These are phyloP conservation scores for Cardiospermum halicacabum DNA, from an alignment of 345 rosid genomes.

Conservation along the genomic window DNA sequence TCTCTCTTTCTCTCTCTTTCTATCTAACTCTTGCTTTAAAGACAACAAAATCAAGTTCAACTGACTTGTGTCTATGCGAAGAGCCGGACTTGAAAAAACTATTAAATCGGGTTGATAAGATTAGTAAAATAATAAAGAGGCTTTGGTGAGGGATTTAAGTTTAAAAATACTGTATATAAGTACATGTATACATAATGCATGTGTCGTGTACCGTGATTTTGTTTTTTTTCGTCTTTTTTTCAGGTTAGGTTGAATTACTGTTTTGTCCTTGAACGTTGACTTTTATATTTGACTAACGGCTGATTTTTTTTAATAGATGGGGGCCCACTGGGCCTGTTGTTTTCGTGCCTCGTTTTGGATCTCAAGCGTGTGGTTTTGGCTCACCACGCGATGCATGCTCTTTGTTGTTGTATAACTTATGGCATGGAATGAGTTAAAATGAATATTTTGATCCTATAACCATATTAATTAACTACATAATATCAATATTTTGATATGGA, in stretches of 20 bases:
- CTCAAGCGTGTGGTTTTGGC: neutral
- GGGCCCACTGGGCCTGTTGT: neutral
- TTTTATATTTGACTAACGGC: slow-evolving; percentile 2
- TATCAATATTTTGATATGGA: too few species aligned
- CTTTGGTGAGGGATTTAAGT: too few species aligned
- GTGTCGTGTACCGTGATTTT: neutral
- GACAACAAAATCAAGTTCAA: slow-evolving; percentile 19
- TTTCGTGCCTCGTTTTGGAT: neutral
- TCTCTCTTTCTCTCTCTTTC: slow-evolving; percentile 13
- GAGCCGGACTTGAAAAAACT: slow-evolving; percentile 23
- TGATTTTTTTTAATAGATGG: neutral
- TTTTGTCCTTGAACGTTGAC: slow-evolving; percentile 15
- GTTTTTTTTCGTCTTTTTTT: neutral
- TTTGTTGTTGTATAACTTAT: neutral
- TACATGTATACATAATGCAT: neutral
- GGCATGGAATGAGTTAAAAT: too few species aligned
- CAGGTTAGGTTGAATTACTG: neutral
- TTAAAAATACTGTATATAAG: neutral
- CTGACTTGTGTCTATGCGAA: slow-evolving; percentile 1
- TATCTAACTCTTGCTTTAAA: slow-evolving; percentile 6
- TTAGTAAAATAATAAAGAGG: too few species aligned
- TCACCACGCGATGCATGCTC: neutral
- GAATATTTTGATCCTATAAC: too few species aligned
- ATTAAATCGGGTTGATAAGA: slow-evolving; percentile 29
- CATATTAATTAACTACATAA: too few species aligned